Evolutionary conservation across 257 asterid species (phyloP), one percentile per base, ranked within the genome.

Genomic region (Solanum pimpinellifolium): DNA sequence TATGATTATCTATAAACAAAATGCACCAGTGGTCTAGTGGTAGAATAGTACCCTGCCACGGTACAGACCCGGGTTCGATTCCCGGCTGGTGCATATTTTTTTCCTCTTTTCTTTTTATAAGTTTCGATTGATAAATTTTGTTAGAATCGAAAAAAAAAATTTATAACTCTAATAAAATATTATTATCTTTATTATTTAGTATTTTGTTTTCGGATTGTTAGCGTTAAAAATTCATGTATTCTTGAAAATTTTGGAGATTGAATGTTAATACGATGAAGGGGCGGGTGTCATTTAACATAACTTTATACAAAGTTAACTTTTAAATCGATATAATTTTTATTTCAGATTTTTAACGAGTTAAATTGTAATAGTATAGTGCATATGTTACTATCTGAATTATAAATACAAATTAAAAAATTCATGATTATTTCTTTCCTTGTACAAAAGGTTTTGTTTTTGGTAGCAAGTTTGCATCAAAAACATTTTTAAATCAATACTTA

Each of bases 41-140:
- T 95, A 94, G 96, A 94, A 93, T 94, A 95, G 93, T 93, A 93
- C 94, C 94, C 98, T 93, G 95, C 96, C 96, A 95, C 94, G 94
- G 95, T 95, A 93, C 94, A 95, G 94, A 94, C 96, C 95, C 94
- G 94, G 96, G 98, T 94, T 95, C 97, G 93, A 93, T 94, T 95
- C 96, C 95, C 94, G 93, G 97, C 96, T 94, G 96, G 93, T 94
- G 98, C 98, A 95, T 6, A 3, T 1, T 56, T 56, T 16, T 6
- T 52, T 16, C 10, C 11, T 20, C 2, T 18, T 56, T 18, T 16
- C 16, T 0, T 18, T 56, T 7, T 2, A 4, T 11, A 7, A 18
- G n/a, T 56, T 18, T 20, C 4, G 11, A 56, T 56, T 20, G 65
- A 56, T 56, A 56, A 20, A 0, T 0, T 56, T 56, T 20, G 11